These are phyloP conservation scores for Botryotinia convoluta DNA, from an alignment of 2,329 filamentous ascomycete genomes.

Conservation along the genomic window DNA sequence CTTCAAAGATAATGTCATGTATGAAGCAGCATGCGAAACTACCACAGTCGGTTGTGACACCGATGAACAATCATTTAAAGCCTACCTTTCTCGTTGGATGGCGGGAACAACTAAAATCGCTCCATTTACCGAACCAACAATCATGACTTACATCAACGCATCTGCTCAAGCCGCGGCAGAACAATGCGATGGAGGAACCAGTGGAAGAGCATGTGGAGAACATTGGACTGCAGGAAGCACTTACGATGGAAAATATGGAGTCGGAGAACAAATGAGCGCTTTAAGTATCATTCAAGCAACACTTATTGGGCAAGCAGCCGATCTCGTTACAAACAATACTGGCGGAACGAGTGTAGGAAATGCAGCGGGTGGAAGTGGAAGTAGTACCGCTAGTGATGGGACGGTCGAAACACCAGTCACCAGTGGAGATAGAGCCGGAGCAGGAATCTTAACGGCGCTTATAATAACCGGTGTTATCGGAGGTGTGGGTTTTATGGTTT, in stretches of 20 bases:
- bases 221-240: constrained; percentile 53
- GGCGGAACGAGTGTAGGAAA: constrained; percentile 56
- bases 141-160: constrained; percentile 53
- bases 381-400: constrained; percentile 8
- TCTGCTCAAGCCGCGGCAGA: constrained; percentile 56
- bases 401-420: constrained; percentile 30
- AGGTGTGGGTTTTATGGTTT: constrained; percentile 53
- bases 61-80: constrained; percentile 62
- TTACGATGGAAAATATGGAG: constrained; percentile 59
- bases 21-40: constrained; percentile 61
- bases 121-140: constrained; percentile 52
- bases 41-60: constrained; percentile 55
- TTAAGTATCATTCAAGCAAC: constrained; percentile 63
- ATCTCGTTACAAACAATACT: constrained; percentile 47
- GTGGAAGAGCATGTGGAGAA: constrained; percentile 57
- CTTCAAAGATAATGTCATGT: constrained; percentile 59
- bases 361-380: constrained; percentile 28
- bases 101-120: constrained; percentile 62
- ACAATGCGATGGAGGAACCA: constrained; percentile 47
- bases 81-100: constrained; percentile 60
- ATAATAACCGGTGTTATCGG: constrained; percentile 50
- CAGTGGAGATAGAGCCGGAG: constrained; percentile 64
- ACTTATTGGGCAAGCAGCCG: constrained; percentile 47
- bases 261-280: constrained; percentile 69
- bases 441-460: constrained; percentile 60